Evolutionary conservation across 345 rosid genomes (phyloP).

Genomic region (Camelina hispida): DNA sequence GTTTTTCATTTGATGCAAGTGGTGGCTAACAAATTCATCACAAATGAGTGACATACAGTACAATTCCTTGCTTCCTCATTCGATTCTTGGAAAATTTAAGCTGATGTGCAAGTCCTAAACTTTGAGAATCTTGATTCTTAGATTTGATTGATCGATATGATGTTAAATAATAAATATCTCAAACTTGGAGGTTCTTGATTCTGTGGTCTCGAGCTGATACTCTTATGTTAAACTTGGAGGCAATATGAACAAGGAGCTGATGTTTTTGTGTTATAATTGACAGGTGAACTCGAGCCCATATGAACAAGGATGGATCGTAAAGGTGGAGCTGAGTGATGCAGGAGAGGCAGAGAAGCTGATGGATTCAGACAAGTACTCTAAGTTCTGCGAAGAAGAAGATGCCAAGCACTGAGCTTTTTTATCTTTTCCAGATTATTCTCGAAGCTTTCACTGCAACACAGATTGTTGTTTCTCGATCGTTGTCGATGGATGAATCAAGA

Average conservation of each 20-base stretch:
- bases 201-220: neutral
- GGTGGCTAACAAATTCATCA: neutral
- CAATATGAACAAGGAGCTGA: slow-evolving; percentile 3
- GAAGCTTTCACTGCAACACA: slow-evolving; percentile 6
- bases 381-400: slow-evolving; percentile 97
- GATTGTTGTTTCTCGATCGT: slow-evolving; percentile 18
- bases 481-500: slow-evolving; percentile 18
- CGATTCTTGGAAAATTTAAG: neutral
- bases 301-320: slow-evolving; percentile 84
- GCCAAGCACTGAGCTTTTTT: slow-evolving; percentile 62
- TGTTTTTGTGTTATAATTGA: slow-evolving; percentile 1
- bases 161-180: neutral
- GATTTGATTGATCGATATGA: neutral
- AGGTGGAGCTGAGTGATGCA: slow-evolving; percentile 64
- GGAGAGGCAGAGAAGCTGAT: slow-evolving; percentile 72
- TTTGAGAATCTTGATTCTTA: slow-evolving; percentile 1
- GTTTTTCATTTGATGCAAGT: neutral
- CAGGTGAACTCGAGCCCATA: slow-evolving; percentile 91
- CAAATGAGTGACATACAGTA: neutral
- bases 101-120: no score
- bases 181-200: neutral
- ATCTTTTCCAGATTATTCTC: neutral
- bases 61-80: neutral
- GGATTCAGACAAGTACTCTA: slow-evolving; percentile 77
- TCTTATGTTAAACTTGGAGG: neutral